A percentile compares a stretch with the other conserved stretches of the same genome.
These are phyloP conservation scores for Pseudoturritis turrita DNA, from an alignment of 345 rosid species.

Conservation along the genomic window DNA sequence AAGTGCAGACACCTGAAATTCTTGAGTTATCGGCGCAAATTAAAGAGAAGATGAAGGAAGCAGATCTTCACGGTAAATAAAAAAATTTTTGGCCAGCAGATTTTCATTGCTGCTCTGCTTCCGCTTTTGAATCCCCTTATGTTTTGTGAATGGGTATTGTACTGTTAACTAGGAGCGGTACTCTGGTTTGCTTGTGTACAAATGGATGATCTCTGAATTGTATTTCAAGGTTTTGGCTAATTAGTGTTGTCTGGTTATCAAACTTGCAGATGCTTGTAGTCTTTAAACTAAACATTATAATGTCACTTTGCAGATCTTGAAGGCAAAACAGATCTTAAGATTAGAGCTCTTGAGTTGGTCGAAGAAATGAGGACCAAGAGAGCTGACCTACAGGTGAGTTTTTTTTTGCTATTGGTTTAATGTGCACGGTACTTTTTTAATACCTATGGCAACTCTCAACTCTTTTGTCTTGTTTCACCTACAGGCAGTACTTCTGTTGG, in stretches of 20 bases:
- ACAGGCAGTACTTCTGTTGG: constrained; percentile 82
- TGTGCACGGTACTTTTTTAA: neutral
- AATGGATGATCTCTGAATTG: neutral
- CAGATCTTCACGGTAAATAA: constrained; percentile 61
- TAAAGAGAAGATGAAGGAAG: constrained; percentile 85
- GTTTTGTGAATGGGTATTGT: neutral
- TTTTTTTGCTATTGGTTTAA: neutral
- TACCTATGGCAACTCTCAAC: neutral
- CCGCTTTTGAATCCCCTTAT: neutral
- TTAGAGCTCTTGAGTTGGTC: constrained; percentile 77
- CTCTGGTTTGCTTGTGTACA: neutral
- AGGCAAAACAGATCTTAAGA: constrained; percentile 88
- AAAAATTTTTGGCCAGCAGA: neutral
- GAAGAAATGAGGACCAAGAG: constrained; percentile 84
- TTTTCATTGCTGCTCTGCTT: neutral
- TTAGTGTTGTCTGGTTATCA: neutral
- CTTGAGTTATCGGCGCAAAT: constrained; percentile 77
- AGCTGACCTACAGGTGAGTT: constrained; percentile 88
- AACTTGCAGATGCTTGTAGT: neutral
- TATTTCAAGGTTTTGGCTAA: neutral
- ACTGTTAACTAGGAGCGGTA: neutral
- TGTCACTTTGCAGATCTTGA: constrained; percentile 56
- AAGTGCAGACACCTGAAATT: constrained; percentile 60
- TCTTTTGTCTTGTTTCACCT: constrained; percentile 17
- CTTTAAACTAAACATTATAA: neutral